Evolutionary conservation across 345 rosid species (phyloP).

Genomic region (Odontarrhena argentea): DNA sequence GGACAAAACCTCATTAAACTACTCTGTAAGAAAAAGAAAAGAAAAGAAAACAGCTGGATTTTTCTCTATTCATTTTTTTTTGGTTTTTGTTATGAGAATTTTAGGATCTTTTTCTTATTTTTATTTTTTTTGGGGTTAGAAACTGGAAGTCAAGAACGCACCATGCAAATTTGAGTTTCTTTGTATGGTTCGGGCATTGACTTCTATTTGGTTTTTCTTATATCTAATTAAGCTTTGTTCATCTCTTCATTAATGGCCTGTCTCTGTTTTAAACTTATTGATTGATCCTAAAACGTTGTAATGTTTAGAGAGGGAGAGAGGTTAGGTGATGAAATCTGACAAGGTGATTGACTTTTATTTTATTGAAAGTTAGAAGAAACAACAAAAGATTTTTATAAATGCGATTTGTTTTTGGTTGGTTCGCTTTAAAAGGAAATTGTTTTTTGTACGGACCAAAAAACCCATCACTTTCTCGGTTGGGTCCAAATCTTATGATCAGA

Average conservation of each 20-base stretch:
- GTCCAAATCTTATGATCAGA: slow-evolving; percentile 27
- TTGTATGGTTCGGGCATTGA: slow-evolving; percentile 98
- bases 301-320: background rate
- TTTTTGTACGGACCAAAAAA: slow-evolving; percentile 26
- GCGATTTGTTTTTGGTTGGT: slow-evolving; percentile 28
- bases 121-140: slow-evolving; percentile 18
- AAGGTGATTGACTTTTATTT: slow-evolving; percentile 31
- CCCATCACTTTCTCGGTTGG: slow-evolving; percentile 32
- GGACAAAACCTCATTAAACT: slow-evolving; percentile 46
- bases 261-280: slow-evolving; percentile 12
- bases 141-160: slow-evolving; percentile 97
- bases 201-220: slow-evolving; percentile 53
- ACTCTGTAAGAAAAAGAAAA: slow-evolving; percentile 21
- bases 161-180: slow-evolving; percentile 54
- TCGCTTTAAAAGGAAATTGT: slow-evolving; percentile 25
- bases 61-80: slow-evolving; percentile 45
- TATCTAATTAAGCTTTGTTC: background rate
- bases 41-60: slow-evolving; percentile 27
- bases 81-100: slow-evolving; percentile 31
- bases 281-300: slow-evolving; percentile 19
- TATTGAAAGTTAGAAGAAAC: slow-evolving; percentile 32
- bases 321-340: slow-evolving; percentile 37
- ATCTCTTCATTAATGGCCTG: slow-evolving; percentile 14
- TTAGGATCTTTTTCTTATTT: slow-evolving; percentile 26
- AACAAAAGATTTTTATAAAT: slow-evolving; percentile 30